Evolutionary conservation across 2,329 filamentous ascomycete genomes (phyloP).

Genomic region (Stenocarpella maydis): DNA sequence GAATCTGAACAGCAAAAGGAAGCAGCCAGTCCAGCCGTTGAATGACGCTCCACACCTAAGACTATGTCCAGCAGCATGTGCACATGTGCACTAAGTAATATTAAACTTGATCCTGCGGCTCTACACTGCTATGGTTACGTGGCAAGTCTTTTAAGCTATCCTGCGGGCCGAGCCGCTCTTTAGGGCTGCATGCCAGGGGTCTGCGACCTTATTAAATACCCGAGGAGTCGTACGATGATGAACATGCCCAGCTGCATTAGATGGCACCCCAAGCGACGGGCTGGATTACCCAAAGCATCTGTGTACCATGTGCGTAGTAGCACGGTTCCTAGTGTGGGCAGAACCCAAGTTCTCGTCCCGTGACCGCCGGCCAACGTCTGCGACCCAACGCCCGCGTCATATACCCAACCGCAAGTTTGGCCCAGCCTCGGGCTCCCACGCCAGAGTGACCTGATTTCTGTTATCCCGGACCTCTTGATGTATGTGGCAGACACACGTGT

Average conservation of each 20-base stretch:
- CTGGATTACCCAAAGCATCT: background rate
- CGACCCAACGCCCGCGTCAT: background rate
- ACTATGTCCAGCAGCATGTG: background rate
- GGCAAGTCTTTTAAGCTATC: background rate
- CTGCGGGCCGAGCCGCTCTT: conserved; percentile 10
- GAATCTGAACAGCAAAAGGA: background rate
- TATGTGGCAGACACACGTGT: background rate
- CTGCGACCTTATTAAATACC: background rate
- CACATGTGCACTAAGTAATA: too few species aligned
- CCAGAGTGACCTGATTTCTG: background rate
- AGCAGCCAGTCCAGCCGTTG: background rate
- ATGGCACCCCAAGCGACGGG: conserved; percentile 3
- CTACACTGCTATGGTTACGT: background rate
- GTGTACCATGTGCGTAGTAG: too few species aligned
- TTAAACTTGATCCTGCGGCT: background rate
- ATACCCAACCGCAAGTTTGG: background rate
- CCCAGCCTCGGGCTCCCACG: background rate
- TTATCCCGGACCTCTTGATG: background rate
- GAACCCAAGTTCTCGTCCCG: background rate
- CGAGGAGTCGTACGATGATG: conserved; percentile 21
- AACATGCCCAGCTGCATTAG: conserved; percentile 2
- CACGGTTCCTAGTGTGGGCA: background rate
- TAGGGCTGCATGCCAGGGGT: conserved; percentile 20
- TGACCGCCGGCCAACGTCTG: background rate
- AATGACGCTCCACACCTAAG: background rate